Conservation (phyloP, 805 yeast genomes). For the Maudiozyma pseudohumilis region DNA sequence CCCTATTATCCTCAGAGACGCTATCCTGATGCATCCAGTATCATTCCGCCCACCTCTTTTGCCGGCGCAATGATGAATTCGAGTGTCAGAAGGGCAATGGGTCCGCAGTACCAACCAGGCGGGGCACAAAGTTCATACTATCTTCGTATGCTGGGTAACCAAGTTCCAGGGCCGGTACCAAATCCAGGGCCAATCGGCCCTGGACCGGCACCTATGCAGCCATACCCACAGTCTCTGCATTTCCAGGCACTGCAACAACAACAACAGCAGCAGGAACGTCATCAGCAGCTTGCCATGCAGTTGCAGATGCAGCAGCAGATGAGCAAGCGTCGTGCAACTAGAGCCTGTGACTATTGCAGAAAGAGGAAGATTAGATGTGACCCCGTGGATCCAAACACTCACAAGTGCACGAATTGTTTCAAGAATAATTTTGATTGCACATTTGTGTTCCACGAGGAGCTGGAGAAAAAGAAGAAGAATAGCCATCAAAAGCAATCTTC, state of each 20-base stretch:
- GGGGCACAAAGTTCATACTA: too few relatives aligned
- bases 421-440: slow-evolving; percentile 14
- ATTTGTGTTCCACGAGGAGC: slow-evolving; percentile 12
- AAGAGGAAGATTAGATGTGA: slow-evolving; percentile 17
- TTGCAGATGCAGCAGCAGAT: background rate
- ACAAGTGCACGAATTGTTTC: slow-evolving; percentile 14
- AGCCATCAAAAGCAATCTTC: background rate
- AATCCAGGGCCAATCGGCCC: background rate
- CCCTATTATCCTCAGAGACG: too few relatives aligned
- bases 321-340: slow-evolving; percentile 10
- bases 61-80: slow-evolving; percentile 1
- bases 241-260: background rate
- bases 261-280: background rate
- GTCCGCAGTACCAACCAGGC: background rate
- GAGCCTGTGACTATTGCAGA: slow-evolving; percentile 20
- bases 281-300: background rate
- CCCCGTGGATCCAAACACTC: slow-evolving; percentile 7
- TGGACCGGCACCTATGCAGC: background rate
- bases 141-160: background rate
- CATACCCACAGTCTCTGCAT: background rate
- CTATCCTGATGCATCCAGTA: background rate
- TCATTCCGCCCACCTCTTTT: background rate
- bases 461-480: slow-evolving; percentile 6
- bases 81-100: background rate
- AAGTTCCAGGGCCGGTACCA: background rate